Percentiles rank a stretch among this genome's conserved stretches.
phyloP scores from a whole-genome alignment of 1,284 basidiomycete genomes.

The Neolentinus lepideus region DNA sequence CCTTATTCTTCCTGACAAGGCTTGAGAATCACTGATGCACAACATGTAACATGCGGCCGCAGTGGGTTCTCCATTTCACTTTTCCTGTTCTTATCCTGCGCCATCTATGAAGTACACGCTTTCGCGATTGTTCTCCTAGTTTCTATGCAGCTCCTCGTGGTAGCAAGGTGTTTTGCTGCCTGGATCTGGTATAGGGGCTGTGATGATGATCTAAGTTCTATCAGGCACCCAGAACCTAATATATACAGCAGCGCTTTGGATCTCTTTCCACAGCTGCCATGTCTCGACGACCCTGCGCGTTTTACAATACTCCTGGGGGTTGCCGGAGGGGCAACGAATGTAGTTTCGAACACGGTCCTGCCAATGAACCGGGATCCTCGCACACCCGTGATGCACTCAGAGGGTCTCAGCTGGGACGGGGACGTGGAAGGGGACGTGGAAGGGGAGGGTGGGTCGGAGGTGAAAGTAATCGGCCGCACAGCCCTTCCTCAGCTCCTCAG shows the following conservation, averaged over 20 bases:
- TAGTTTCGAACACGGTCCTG: constrained; percentile 12
- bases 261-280: constrained; percentile 6
- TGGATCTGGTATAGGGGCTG: not conserved
- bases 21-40: not conserved
- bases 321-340: constrained; percentile 14
- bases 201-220: not conserved
- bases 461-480: not conserved
- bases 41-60: not conserved
- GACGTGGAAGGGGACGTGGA: no score
- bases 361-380: not conserved
- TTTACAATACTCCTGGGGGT: constrained; percentile 15
- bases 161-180: not conserved
- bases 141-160: not conserved
- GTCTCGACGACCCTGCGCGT: constrained; percentile 12
- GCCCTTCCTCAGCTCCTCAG: not conserved
- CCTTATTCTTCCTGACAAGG: no score
- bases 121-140: not conserved
- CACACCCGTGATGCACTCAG: not conserved
- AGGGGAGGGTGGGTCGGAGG: no score
- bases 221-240: not conserved
- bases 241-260: not conserved
- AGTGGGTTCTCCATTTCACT: not conserved
- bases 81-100: not conserved
- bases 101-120: not conserved
- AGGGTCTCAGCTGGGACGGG: not conserved